These are phyloP conservation scores for Parasarocladium wereldwijsianum DNA, from an alignment of 2,329 filamentous ascomycete genomes.

Conservation along the genomic window DNA sequence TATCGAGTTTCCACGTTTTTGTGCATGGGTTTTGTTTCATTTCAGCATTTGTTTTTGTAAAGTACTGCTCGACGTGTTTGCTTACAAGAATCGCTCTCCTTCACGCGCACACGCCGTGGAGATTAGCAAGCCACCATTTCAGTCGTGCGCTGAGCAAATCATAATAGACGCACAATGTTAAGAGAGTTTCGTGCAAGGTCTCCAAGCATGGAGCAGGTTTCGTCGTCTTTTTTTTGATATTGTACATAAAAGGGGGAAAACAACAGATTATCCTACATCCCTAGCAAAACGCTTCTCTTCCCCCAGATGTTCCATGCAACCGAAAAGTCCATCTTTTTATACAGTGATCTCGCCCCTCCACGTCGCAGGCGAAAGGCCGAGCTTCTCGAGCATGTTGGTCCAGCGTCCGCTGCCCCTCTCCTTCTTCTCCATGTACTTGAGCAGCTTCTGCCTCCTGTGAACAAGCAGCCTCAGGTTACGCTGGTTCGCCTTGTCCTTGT, in stretches of 20 bases:
- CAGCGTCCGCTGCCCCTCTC: constrained; percentile 86
- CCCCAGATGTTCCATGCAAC: constrained; percentile 4
- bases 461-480: constrained; percentile 73
- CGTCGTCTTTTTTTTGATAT: constrained; percentile 19
- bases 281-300: constrained; percentile 9
- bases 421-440: constrained; percentile 76
- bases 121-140: no score
- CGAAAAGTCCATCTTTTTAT: constrained; percentile 11
- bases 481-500: constrained; percentile 90
- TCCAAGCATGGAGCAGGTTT: no score
- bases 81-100: no score
- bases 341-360: constrained; percentile 74
- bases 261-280: constrained; percentile 24
- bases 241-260: constrained; percentile 28
- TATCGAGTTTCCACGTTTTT: constrained; percentile 10
- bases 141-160: no score
- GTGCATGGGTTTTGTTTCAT: constrained; percentile 6
- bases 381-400: constrained; percentile 67
- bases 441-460: constrained; percentile 75
- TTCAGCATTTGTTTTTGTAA: constrained; percentile 17
- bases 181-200: constrained; percentile 7
- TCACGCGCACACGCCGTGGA: no score
- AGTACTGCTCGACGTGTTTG: no score
- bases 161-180: no score
- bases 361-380: constrained; percentile 76